Conservation (phyloP, 176 grass and related monocot genomes). For the Thalia dealbata region DNA sequence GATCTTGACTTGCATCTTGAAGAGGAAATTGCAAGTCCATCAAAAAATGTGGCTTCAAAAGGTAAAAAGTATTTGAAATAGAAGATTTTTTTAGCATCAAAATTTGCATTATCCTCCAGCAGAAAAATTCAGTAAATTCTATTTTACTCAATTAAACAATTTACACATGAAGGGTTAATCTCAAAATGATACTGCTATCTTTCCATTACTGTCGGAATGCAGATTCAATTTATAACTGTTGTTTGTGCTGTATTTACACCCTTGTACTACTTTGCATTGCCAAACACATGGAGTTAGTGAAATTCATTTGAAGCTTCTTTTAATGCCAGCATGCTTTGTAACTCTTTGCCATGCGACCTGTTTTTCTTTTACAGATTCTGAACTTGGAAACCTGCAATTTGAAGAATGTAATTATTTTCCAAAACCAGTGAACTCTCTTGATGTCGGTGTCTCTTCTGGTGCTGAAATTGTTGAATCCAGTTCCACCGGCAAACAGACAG, state of each 20-base stretch:
- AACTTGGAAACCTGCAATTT: slow-evolving; percentile 20
- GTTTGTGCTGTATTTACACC: not conserved
- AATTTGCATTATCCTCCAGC: not conserved
- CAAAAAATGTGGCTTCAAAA: slow-evolving; percentile 28
- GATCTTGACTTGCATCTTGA: slow-evolving; percentile 50
- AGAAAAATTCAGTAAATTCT: no score
- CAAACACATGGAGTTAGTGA: not conserved
- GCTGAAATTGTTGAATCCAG: not conserved
- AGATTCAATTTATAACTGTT: not conserved
- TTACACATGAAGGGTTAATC: not conserved
- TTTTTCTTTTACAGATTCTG: slow-evolving; percentile 23
- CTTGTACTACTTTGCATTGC: not conserved
- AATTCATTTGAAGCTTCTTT: not conserved
- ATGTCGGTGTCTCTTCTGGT: slow-evolving; percentile 1
- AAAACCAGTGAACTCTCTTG: not conserved
- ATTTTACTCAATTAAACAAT: not conserved
- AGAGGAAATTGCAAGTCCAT: slow-evolving; percentile 28
- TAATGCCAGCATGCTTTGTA: not conserved
- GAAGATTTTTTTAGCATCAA: not conserved
- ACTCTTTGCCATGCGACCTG: not conserved
- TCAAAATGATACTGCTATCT: not conserved
- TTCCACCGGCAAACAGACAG: slow-evolving; percentile 2
- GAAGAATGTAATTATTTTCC: slow-evolving; percentile 7
- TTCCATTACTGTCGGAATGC: not conserved
- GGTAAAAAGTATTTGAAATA: slow-evolving; percentile 31